These are phyloP conservation scores for Petunia secreta DNA, from an alignment of 257 asterid species.

Conservation along the genomic window DNA sequence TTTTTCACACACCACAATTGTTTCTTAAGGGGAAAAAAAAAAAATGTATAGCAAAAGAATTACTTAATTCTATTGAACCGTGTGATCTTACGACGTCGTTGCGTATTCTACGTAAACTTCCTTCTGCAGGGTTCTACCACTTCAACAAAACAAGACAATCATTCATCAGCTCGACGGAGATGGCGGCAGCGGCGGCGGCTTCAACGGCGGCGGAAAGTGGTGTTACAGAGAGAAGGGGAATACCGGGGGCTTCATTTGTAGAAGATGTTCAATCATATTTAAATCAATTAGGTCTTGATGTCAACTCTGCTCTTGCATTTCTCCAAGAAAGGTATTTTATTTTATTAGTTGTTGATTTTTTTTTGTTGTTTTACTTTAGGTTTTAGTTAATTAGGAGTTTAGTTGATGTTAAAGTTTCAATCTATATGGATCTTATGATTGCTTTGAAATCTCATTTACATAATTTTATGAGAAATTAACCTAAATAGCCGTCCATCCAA, in stretches of 20 bases:
- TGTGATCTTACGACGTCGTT: too few species aligned
- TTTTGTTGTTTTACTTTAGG: background rate
- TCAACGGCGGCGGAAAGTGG: slow-evolving; percentile 9
- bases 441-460: background rate
- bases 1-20: too few species aligned
- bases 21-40: too few species aligned
- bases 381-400: background rate
- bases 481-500: too few species aligned
- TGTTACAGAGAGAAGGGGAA: slow-evolving; percentile 75
- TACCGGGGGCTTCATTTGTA: slow-evolving; percentile 89
- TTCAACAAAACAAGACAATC: too few species aligned
- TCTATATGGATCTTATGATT: background rate
- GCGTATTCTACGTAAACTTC: too few species aligned
- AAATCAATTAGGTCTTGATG: slow-evolving; percentile 69
- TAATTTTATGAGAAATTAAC: too few species aligned
- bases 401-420: slow-evolving; percentile 1
- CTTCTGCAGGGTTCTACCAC: too few species aligned
- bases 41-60: too few species aligned
- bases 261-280: slow-evolving; percentile 89
- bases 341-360: background rate
- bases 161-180: background rate
- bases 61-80: too few species aligned
- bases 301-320: slow-evolving; percentile 81
- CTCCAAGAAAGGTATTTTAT: slow-evolving; percentile 78
- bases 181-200: slow-evolving; percentile 22